Percentiles rank a stretch among this genome's conserved stretches.
phyloP scores from a whole-genome alignment of 2,329 filamentous ascomycete species.

The Clarireedia homoeocarpa region DNA sequence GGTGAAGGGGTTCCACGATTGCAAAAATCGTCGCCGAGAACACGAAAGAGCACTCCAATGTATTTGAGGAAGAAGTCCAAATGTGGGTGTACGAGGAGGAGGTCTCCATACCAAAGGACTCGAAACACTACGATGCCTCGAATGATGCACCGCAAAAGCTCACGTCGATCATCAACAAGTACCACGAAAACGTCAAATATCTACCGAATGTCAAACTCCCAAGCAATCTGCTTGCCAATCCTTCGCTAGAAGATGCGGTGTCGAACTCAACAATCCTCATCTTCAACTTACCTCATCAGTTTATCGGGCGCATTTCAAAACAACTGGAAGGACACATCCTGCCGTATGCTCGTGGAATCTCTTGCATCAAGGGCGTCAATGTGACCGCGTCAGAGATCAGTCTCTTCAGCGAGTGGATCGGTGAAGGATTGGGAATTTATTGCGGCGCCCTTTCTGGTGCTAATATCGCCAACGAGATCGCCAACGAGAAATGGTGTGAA shows the following conservation, averaged over 20 bases:
- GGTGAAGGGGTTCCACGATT: conserved; percentile 81
- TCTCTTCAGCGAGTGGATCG: conserved; percentile 93
- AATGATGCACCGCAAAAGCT: conserved; percentile 69
- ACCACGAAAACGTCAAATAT: conserved; percentile 98
- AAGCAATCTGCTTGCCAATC: conserved; percentile 74
- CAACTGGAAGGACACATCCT: conserved; percentile 82
- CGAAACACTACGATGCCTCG: conserved; percentile 61
- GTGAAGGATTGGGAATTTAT: conserved; percentile 86
- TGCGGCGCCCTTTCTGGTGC: conserved; percentile 92
- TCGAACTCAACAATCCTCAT: conserved; percentile 80
- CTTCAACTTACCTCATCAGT: conserved; percentile 96
- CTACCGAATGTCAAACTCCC: conserved; percentile 83
- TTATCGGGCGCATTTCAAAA: conserved; percentile 80
- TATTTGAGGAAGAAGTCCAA: conserved; percentile 85
- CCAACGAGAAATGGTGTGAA: conserved; percentile 92
- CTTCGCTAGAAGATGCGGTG: conserved; percentile 72
- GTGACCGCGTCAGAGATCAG: conserved; percentile 79
- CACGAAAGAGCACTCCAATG: conserved; percentile 62
- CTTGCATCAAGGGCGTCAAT: conserved; percentile 96
- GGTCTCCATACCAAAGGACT: conserved; percentile 63
- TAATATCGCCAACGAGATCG: conserved; percentile 94
- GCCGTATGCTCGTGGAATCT: conserved; percentile 87
- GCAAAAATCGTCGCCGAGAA: conserved; percentile 96
- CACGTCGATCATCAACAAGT: conserved; percentile 79
- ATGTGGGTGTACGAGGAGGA: conserved; percentile 99